Evolutionary conservation across 2,329 filamentous ascomycete species (phyloP).

Genomic region (Xylaria sp.): DNA sequence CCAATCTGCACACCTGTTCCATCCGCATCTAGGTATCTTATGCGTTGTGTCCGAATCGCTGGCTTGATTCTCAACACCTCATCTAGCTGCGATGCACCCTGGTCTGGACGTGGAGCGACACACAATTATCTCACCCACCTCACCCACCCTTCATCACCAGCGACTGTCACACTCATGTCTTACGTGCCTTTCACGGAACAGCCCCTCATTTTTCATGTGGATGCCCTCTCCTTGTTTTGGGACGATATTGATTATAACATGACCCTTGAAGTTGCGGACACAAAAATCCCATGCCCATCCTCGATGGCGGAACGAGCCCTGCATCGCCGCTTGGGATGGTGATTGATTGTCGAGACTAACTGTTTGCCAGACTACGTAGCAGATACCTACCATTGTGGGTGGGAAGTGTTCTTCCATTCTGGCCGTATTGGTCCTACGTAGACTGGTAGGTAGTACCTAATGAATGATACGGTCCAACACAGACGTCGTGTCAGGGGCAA

Average conservation of each 20-base stretch:
- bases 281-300: background rate
- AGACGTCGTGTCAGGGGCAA: constrained; percentile 10
- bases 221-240: constrained; percentile 1
- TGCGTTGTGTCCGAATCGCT: constrained; percentile 23
- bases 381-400: background rate
- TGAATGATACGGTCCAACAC: background rate
- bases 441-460: too few relatives aligned
- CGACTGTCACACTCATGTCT: constrained; percentile 25
- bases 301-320: background rate
- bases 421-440: background rate
- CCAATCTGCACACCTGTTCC: constrained; percentile 20
- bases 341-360: background rate
- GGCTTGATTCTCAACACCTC: constrained; percentile 11
- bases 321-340: background rate
- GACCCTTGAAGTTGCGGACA: constrained; percentile 1
- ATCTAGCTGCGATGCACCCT: constrained; percentile 4
- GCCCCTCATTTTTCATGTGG: constrained; percentile 26
- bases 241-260: background rate
- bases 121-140: background rate
- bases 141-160: constrained; percentile 14
- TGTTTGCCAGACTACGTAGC: background rate
- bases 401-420: background rate
- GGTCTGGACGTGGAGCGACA: constrained; percentile 17
- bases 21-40: constrained; percentile 10
- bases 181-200: constrained; percentile 21